A percentile compares a stretch with the other conserved stretches of the same genome.
These are phyloP conservation scores for Stagonosporopsis cucurbitacearum DNA, from an alignment of 2,329 filamentous ascomycete genomes.

Conservation along the genomic window DNA sequence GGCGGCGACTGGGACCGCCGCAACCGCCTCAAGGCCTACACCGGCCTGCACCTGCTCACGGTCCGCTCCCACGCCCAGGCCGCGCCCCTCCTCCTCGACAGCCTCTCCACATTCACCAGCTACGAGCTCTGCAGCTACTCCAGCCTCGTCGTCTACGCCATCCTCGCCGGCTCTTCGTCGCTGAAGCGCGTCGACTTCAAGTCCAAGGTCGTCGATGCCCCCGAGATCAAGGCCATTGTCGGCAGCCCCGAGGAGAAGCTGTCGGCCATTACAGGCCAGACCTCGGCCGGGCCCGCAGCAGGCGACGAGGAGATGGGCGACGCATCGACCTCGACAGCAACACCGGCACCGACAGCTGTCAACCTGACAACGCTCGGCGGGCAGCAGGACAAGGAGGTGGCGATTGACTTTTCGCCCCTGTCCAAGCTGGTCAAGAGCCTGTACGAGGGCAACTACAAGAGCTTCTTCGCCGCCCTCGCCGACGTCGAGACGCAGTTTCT, in stretches of 20 bases:
- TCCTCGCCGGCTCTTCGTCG: conserved; percentile 90
- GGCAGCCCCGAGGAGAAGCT: conserved; percentile 89
- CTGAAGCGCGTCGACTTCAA: conserved; percentile 99
- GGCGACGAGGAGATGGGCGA: conserved; percentile 78
- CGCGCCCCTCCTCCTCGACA: conserved; percentile 93
- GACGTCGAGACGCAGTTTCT: conserved; percentile 93
- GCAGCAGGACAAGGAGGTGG: conserved; percentile 77
- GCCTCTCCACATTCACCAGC: conserved; percentile 95
- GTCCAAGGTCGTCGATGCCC: conserved; percentile 96
- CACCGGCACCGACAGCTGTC: conserved; percentile 71
- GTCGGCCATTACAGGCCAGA: conserved; percentile 77
- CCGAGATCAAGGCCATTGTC: conserved; percentile 96
- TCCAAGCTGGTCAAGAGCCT: conserved; percentile 87
- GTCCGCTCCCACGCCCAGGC: conserved; percentile 88
- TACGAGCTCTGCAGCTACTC: conserved; percentile 99
- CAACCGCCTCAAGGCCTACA: conserved; percentile 98
- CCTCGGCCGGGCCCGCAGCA: conserved; percentile 80
- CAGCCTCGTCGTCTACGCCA: conserved; percentile 90
- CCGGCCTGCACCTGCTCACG: conserved; percentile 90
- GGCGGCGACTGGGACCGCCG: conserved; percentile 98
- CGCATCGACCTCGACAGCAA: conserved; percentile 55
- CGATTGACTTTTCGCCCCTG: conserved; percentile 88
- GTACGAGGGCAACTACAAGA: conserved; percentile 92
- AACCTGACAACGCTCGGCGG: conserved; percentile 88
- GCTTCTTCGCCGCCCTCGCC: conserved; percentile 89